Base-by-base conservation (phyloP, 2,329 filamentous ascomycete species). In the Paracamarosporium sp. region DNA sequence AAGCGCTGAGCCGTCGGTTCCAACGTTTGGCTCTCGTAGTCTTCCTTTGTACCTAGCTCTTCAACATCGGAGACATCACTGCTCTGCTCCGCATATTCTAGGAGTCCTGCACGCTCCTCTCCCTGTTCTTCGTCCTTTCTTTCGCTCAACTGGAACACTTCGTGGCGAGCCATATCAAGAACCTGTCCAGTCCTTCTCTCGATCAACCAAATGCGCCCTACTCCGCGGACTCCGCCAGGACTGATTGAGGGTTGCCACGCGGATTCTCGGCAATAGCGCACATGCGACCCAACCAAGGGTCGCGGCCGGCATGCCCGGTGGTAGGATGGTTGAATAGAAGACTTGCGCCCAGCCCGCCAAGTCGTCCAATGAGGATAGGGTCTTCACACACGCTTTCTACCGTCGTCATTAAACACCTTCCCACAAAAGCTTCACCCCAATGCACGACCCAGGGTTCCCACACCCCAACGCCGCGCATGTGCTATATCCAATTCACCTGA, bases 101-200 rank as follows among this genome's bases (percentile, higher is more conserved):
- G 52, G 13, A 73, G 59, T 7, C 69, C 68, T n/a, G 64, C 36
- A 5, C 62, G 59, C 56, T 70, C 65, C 27, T 71, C 68, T 20
- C 54, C 43, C 36, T 59, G 56, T 48, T 57, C 45, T 44, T 36
- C 53, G 33, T 55, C 41, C 7, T 59, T 11, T 33, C 53, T 59
- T 33, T 54, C 54, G 55, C 38, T 17, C 48, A 56, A 24, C 28
- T 47, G 40, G 24, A 60, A 62, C 12, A 38, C 54, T 45, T 63
- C 43, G 17, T 40, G 35, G 15, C 48, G 47, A 33, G 36, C 44
- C 53, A 59, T 59, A 20, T 3, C 12, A 24, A n/a, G 35, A 25
- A 40, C 9, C 30, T 20, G 3, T 17, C 8, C 38, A 13, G 20
- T 24, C 24, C n/a, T 22, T 28, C 22, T 50, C 20, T 28, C 38